Base-by-base conservation (phyloP, 23 red algal genomes). In the Cyanidioschyzon merolae region DNA sequence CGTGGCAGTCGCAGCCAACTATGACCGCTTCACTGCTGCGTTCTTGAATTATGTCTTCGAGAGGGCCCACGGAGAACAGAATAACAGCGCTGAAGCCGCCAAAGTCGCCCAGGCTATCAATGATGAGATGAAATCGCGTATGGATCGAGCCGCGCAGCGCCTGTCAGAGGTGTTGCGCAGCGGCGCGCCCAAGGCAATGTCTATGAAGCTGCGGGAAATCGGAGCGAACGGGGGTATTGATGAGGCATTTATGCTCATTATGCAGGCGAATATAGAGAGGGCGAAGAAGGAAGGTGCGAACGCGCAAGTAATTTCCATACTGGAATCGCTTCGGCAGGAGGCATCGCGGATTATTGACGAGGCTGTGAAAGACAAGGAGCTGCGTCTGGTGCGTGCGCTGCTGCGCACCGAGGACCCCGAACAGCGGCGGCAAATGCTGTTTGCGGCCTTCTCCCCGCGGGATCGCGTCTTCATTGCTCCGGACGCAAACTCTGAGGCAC, bases 231-330 rank as follows among this genome's bases (percentile, higher is more conserved):
- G 89, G n/a, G 85, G 84, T 39, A 50, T 98, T 39, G 94, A 98
- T 79, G 89, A 89, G 40, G 88, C 94, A 0, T 91, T 98, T 30
- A 51, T 91, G 58, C 82, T 98, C 25, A 75, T 98, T 27, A 57
- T 98, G 40, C 82, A 82, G 58, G 94, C 83, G 17, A 98, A 98
- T 74, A 39, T 91, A 7, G 83, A 98, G 34, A 80, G 91, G 78
- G 94, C 94, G 2, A 68, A 87, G 54, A 84, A 89, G 58, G 88
- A 85, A 0, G 79, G 79, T 17, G 80, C 80, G 12, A 74, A 78
- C 12, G 74, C 29, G n/a, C 21, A 89, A 18, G 85, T 85, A 24
- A 85, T 91, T 0, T 24, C 59, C 58, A 85, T 92, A 18, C 71
- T 98, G 38, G 57, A 74, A 30, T 21, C 32, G 1, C 68, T 88